Evolutionary conservation across 164 flowering plant species (phyloP).

Genomic region (Sedum album): DNA sequence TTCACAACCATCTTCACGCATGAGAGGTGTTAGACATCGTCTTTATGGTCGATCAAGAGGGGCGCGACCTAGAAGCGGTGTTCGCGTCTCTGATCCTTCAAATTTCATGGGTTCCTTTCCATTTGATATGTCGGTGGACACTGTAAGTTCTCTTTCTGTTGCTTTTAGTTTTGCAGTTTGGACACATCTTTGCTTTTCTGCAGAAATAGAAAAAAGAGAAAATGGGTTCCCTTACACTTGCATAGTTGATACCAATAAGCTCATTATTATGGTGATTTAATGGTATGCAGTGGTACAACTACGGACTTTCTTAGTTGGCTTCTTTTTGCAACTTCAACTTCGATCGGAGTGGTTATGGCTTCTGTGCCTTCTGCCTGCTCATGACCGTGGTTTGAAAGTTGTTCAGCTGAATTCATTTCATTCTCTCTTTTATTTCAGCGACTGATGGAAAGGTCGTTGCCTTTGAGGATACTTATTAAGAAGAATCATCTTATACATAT

Average conservation of each 20-base stretch:
- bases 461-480: background rate
- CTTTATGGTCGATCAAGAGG: slow-evolving; percentile 33
- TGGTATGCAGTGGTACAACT: background rate
- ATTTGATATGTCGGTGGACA: slow-evolving; percentile 58
- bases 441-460: background rate
- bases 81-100: slow-evolving; percentile 25
- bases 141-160: slow-evolving; percentile 30
- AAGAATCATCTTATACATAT: background rate
- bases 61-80: slow-evolving; percentile 36
- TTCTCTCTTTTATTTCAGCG: background rate
- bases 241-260: background rate
- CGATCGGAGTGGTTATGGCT: slow-evolving; percentile 1
- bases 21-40: slow-evolving; percentile 36
- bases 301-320: background rate
- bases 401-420: background rate
- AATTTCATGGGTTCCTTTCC: slow-evolving; percentile 45
- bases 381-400: slow-evolving; percentile 3
- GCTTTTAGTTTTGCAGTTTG: background rate
- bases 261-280: too few species aligned
- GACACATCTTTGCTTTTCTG: background rate
- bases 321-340: background rate
- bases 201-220: background rate
- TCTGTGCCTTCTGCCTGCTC: slow-evolving; percentile 1
- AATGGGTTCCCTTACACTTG: background rate
- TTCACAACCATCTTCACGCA: slow-evolving; percentile 27